These are phyloP conservation scores for Boletus insuetus DNA, from an alignment of 768 basidiomycete species.

Conservation along the genomic window DNA sequence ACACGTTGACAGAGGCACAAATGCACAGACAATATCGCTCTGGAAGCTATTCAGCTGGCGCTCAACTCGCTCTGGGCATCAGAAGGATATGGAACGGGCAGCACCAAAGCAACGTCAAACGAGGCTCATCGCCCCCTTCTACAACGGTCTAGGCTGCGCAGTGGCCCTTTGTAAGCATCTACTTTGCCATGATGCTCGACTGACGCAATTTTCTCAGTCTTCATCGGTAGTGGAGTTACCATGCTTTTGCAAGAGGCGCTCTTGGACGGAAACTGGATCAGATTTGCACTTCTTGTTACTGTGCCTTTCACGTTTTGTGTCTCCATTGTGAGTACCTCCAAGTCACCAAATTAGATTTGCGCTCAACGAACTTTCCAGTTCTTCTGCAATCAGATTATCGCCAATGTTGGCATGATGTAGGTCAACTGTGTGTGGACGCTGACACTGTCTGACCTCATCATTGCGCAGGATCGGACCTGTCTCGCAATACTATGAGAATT, in stretches of 20 bases:
- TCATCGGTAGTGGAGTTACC: constrained; percentile 59
- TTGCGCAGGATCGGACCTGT: constrained; percentile 68
- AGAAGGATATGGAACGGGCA: constrained; percentile 53
- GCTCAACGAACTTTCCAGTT: constrained; percentile 44
- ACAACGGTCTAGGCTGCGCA: constrained; percentile 66
- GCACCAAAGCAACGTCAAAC: constrained; percentile 42
- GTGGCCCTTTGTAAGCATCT: constrained; percentile 57
- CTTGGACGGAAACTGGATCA: constrained; percentile 57
- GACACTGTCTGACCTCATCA: neutral
- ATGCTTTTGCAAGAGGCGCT: constrained; percentile 64
- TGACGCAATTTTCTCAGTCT: constrained; percentile 44
- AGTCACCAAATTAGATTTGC: neutral
- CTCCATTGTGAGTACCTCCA: constrained; percentile 52
- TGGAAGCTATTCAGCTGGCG: constrained; percentile 41
- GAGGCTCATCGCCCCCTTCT: constrained; percentile 68
- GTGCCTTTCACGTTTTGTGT: constrained; percentile 75
- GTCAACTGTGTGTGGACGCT: constrained; percentile 18
- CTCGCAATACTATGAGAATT: constrained; percentile 83
- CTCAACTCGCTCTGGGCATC: constrained; percentile 40
- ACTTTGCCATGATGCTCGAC: neutral
- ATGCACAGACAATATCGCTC: neutral
- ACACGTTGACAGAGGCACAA: neutral
- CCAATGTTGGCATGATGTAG: constrained; percentile 64
- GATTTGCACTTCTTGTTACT: constrained; percentile 66
- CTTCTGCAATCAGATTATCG: constrained; percentile 67